Percentiles rank a stretch among this genome's conserved stretches.
Evolutionary conservation across 1,284 basidiomycete species (phyloP).

Genomic region (Irpex sp.): DNA sequence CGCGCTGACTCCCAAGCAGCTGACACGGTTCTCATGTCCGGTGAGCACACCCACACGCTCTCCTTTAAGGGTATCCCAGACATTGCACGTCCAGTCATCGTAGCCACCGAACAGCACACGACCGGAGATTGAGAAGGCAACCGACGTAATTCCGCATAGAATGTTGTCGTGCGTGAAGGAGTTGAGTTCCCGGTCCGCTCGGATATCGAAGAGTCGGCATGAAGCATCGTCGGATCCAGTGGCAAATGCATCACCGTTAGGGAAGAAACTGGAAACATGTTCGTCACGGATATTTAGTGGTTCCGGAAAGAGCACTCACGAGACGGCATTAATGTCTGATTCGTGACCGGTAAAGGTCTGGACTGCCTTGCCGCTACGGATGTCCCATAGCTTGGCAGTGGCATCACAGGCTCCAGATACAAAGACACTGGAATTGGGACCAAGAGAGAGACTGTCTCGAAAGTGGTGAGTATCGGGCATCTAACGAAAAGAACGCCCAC

Average conservation of each 20-base stretch:
- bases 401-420: conserved; percentile 99
- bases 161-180: conserved; percentile 98
- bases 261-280: conserved; percentile 80
- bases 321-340: conserved; percentile 98
- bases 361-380: conserved; percentile 92
- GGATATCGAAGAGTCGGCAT: conserved; percentile 96
- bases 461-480: conserved; percentile 3
- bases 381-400: conserved; percentile 98
- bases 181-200: conserved; percentile 96
- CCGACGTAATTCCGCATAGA: conserved; percentile 96
- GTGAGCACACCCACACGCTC: conserved; percentile 96
- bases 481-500: conserved; percentile 14
- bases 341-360: conserved; percentile 99
- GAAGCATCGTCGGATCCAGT: conserved; percentile 99
- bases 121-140: conserved; percentile 96
- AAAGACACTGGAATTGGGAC: conserved; percentile 92
- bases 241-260: conserved; percentile 97
- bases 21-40: conserved; percentile 97
- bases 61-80: conserved; percentile 98
- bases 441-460: conserved; percentile 79
- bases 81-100: conserved; percentile 99
- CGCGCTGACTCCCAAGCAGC: conserved; percentile 91
- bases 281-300: not conserved
- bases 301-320: conserved; percentile 53
- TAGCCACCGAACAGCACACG: conserved; percentile 98